Percentiles rank a stretch among this genome's conserved stretches.
Conservation (phyloP, 2,329 filamentous ascomycete species). For the Aspergillus pseudoterreus region DNA sequence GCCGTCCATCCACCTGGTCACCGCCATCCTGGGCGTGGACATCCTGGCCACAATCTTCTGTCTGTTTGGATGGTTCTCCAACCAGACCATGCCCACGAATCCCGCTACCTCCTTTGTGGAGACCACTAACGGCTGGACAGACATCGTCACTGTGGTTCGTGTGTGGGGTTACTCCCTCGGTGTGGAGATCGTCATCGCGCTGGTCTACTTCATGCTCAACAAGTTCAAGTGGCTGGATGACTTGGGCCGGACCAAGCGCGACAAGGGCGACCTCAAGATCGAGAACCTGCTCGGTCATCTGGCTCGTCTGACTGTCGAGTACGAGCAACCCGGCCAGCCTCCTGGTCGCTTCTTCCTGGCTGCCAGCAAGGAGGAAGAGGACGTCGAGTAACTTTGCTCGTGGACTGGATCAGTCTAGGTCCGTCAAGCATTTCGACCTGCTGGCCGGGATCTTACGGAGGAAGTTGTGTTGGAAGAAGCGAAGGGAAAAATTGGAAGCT, state of each 20-base stretch:
- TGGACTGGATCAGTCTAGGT: not conserved
- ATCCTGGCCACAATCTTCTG: conserved; percentile 69
- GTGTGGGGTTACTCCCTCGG: conserved; percentile 51
- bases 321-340: conserved; percentile 45
- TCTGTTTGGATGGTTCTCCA: conserved; percentile 71
- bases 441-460: too few species aligned
- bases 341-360: conserved; percentile 42
- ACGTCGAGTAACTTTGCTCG: conserved; percentile 30
- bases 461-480: not conserved
- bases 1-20: conserved; percentile 69
- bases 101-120: conserved; percentile 27
- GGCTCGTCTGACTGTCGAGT: conserved; percentile 47
- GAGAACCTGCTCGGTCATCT: conserved; percentile 50
- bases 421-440: too few species aligned
- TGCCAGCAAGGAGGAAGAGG: conserved; percentile 43
- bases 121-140: conserved; percentile 53
- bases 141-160: conserved; percentile 53
- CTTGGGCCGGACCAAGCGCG: conserved; percentile 46
- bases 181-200: conserved; percentile 49
- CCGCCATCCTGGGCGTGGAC: conserved; percentile 69
- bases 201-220: conserved; percentile 49
- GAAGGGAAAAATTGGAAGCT: not conserved
- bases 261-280: conserved; percentile 47
- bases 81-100: conserved; percentile 38
- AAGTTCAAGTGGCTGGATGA: conserved; percentile 44